Evolutionary conservation across 2,329 filamentous ascomycete species (phyloP).

Genomic region (Fonsecaea nubica): DNA sequence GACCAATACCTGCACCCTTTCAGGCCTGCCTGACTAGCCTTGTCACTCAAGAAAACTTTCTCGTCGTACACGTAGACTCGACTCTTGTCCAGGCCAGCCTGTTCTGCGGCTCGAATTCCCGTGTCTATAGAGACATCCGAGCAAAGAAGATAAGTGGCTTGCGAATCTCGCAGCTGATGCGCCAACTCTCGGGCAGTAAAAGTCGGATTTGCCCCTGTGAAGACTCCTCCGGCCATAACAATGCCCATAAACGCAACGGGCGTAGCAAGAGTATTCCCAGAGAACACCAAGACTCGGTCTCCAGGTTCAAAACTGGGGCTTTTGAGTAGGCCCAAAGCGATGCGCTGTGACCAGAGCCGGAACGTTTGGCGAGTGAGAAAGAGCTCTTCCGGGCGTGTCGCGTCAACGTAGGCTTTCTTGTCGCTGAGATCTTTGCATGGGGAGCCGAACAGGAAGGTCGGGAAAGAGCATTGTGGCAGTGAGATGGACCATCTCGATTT

Average conservation of each 20-base stretch:
- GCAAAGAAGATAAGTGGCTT: slow-evolving; percentile 59
- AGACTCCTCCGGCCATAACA: slow-evolving; percentile 59
- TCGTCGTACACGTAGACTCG: slow-evolving; percentile 36
- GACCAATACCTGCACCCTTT: slow-evolving; percentile 30
- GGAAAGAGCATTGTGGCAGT: slow-evolving; percentile 51
- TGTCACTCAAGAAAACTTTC: slow-evolving; percentile 55
- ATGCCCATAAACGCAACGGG: slow-evolving; percentile 51
- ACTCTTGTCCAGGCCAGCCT: slow-evolving; percentile 25
- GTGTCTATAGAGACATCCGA: slow-evolving; percentile 55
- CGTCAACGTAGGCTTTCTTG: slow-evolving; percentile 58
- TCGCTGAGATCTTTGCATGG: slow-evolving; percentile 41
- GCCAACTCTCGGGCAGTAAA: slow-evolving; percentile 59
- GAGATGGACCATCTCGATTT: slow-evolving; percentile 51
- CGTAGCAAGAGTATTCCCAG: slow-evolving; percentile 72
- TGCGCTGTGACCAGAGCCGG: slow-evolving; percentile 68
- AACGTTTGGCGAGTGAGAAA: slow-evolving; percentile 64
- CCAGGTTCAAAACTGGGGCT: slow-evolving; percentile 64
- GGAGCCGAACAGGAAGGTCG: slow-evolving; percentile 52
- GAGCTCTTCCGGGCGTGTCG: slow-evolving; percentile 59
- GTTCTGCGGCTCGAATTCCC: slow-evolving; percentile 46
- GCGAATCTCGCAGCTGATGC: slow-evolving; percentile 59
- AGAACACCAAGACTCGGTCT: slow-evolving; percentile 72
- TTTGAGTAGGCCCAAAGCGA: slow-evolving; percentile 67
- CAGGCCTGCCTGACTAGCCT: neutral
- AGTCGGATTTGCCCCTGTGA: slow-evolving; percentile 61